These are phyloP conservation scores for Solanum dulcamara DNA, from an alignment of 257 asterid species.

Conservation along the genomic window DNA sequence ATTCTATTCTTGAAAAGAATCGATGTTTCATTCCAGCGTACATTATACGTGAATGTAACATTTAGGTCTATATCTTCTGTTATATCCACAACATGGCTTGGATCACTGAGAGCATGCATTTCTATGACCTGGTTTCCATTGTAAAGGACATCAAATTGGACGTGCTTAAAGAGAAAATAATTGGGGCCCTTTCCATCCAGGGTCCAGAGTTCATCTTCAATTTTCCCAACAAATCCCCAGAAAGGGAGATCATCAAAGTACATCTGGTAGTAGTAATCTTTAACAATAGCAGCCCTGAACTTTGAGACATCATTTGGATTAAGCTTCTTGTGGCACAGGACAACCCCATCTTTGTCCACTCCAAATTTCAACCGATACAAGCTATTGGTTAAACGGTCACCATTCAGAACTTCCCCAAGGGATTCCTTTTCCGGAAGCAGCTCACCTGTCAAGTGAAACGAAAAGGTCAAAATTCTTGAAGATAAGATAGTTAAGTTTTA, in stretches of 20 bases:
- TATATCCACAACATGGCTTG: conserved; percentile 51
- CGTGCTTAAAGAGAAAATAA: conserved; percentile 55
- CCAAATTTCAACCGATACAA: conserved; percentile 50
- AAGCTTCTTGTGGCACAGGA: conserved; percentile 57
- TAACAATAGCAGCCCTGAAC: conserved; percentile 49
- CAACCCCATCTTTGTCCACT: conserved; percentile 32
- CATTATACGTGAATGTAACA: conserved; percentile 56
- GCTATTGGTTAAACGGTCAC: conserved; percentile 54
- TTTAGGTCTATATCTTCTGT: conserved; percentile 44
- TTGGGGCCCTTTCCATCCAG: conserved; percentile 31
- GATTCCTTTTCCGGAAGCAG: conserved; percentile 49
- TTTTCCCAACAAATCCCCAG: conserved; percentile 91
- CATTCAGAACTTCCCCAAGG: conserved; percentile 68
- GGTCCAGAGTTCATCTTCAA: conserved; percentile 48
- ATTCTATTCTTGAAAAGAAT: conserved; percentile 43
- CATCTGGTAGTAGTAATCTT: conserved; percentile 72
- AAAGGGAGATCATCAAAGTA: conserved; percentile 86
- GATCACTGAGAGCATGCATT: conserved; percentile 63
- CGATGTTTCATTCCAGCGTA: conserved; percentile 48
- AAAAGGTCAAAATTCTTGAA: neutral
- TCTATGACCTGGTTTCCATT: conserved; percentile 60
- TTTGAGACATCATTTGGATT: conserved; percentile 33
- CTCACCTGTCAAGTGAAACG: conserved; percentile 31
- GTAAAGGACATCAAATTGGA: conserved; percentile 62
- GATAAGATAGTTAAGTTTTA: neutral